Evolutionary conservation across 2,329 filamentous ascomycete species (phyloP).

Genomic region (Penicillium concentricum): DNA sequence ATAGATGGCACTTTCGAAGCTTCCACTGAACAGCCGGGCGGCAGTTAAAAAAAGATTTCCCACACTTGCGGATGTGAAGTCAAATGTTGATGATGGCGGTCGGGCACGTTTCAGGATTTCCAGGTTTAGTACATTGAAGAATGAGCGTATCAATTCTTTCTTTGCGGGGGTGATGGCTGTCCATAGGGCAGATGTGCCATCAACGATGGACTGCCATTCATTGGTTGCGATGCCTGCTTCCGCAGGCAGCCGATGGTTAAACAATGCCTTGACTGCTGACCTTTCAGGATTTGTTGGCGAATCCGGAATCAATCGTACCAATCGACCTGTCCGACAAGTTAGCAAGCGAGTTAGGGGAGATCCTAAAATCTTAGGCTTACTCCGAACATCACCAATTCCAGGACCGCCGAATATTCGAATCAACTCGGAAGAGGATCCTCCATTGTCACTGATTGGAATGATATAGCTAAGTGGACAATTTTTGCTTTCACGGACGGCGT

Average conservation of each 20-base stretch:
- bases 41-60: conserved; percentile 81
- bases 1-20: conserved; percentile 90
- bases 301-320: conserved; percentile 85
- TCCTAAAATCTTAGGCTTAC: conserved; percentile 44
- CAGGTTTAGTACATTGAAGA: conserved; percentile 73
- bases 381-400: conserved; percentile 75
- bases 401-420: conserved; percentile 94
- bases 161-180: conserved; percentile 66
- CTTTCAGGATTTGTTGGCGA: conserved; percentile 60
- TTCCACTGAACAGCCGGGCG: conserved; percentile 85
- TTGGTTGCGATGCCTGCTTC: conserved; percentile 60
- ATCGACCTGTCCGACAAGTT: conserved; percentile 60
- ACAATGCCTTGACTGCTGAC: conserved; percentile 73
- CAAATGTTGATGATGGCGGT: conserved; percentile 68
- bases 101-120: conserved; percentile 75
- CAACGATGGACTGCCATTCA: conserved; percentile 88
- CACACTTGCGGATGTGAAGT: conserved; percentile 73
- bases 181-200: conserved; percentile 79
- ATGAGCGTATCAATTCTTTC: conserved; percentile 72
- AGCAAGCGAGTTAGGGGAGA: conserved; percentile 2
- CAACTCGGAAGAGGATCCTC: conserved; percentile 87
- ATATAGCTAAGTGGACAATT: conserved; percentile 73
- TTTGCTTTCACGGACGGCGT: conserved; percentile 61
- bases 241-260: conserved; percentile 79
- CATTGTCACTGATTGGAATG: conserved; percentile 95